Evolutionary conservation across 805 yeast species (phyloP), one percentile per base, ranked within the genome.

Genomic region (Metschnikowia henanensis): DNA sequence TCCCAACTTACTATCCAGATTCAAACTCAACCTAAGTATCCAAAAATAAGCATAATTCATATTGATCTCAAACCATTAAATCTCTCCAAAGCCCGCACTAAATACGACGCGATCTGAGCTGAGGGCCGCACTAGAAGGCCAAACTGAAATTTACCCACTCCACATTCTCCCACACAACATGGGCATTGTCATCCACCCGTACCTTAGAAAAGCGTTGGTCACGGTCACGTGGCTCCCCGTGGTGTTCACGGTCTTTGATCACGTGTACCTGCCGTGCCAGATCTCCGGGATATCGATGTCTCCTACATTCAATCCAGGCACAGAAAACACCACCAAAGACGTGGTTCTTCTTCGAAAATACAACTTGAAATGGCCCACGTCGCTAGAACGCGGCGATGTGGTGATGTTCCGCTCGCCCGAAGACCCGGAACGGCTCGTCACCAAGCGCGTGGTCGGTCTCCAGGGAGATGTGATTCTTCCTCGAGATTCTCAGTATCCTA

Each of bases 251-350:
- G 64, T 83, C 47, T 77, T 80, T 30, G 88, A 87, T 50, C 87
- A 84, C 58, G 81, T 82, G 9, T 81, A 78, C 39, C 89, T 81
- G 64, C 75, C 90, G 21, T 87, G 87, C 13, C 78, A 80, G 62
- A 77, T 90, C 15, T 77, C 82, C 34, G 98, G 98, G 1, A 65
- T 76, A 30, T 87, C 96, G 19, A 91, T 91, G 98, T 74, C 86
- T 40, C 97, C 97, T 1, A 80, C 96, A 0, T 76, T 90, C 57
- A 91, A 91, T 62, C 92, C 95, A 0, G 78, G 77, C 17, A 73
- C 63, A 35, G 64, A 64, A 51, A 62, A 68, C 42, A 61, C 71
- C 52, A 52, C 64, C 45, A 68, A 68, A 5, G 90, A 84, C 56
- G 76, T 83, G 65, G 89, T 87, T 1, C 53, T 87, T 3, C 69